A percentile compares a stretch with the other conserved stretches of the same genome.
Conservation (phyloP, 1,284 basidiomycete species). For the Ustilago crameri region DNA sequence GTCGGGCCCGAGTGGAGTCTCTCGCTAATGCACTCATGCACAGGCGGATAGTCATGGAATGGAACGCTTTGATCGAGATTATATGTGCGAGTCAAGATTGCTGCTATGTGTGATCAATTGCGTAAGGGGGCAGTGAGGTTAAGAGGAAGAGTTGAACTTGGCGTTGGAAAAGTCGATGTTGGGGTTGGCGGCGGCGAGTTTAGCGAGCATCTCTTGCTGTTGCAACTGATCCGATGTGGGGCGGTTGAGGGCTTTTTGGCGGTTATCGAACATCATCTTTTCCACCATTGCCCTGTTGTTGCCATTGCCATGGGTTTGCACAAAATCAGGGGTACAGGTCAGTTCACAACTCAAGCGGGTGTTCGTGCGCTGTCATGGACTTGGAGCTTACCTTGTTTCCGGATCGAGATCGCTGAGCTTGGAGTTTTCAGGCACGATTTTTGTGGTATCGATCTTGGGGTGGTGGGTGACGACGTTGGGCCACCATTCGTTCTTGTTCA, state of each 20-base stretch:
- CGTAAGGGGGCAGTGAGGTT: too few species aligned
- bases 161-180: constrained; percentile 50
- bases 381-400: constrained; percentile 83
- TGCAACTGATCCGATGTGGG: constrained; percentile 70
- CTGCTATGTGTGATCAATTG: neutral
- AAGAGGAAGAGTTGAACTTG: constrained; percentile 41
- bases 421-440: constrained; percentile 94
- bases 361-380: too few species aligned
- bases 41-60: too few species aligned
- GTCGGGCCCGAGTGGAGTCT: constrained; percentile 11
- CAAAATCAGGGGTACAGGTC: neutral
- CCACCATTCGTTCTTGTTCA: constrained; percentile 94
- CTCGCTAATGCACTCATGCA: constrained; percentile 6
- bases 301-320: too few species aligned
- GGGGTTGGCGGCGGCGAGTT: constrained; percentile 44
- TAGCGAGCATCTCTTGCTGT: constrained; percentile 56
- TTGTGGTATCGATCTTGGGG: constrained; percentile 95
- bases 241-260: constrained; percentile 97
- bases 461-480: constrained; percentile 93
- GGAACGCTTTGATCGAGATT: too few species aligned
- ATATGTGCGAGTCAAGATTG: too few species aligned
- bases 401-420: constrained; percentile 95
- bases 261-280: constrained; percentile 99
- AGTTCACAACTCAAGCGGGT: too few species aligned
- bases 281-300: constrained; percentile 89